Evolutionary conservation across 2,329 filamentous ascomycete genomes (phyloP).

Genomic region (Calonectria fujianensis): DNA sequence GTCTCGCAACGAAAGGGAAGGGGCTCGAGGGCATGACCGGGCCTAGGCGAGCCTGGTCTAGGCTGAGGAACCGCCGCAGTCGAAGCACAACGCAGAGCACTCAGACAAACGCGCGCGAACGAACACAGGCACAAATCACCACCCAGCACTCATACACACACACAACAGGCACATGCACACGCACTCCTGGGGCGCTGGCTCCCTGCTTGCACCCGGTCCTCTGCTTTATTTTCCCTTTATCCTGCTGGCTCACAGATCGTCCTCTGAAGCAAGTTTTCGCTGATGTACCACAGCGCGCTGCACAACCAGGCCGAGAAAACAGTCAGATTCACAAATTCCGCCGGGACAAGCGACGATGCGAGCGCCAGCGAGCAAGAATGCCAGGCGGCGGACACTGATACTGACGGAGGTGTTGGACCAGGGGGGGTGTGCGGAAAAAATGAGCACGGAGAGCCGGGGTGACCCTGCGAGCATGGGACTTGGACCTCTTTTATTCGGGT

Average conservation of each 20-base stretch:
- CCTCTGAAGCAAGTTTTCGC: not conserved
- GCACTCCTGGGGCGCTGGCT: not conserved
- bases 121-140: constrained; percentile 14
- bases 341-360: constrained; percentile 1
- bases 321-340: constrained; percentile 15
- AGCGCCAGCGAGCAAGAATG: constrained; percentile 34
- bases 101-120: constrained; percentile 37
- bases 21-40: constrained; percentile 47
- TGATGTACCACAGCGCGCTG: constrained; percentile 9
- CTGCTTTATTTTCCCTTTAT: not conserved
- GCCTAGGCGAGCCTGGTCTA: constrained; percentile 41
- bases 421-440: constrained; percentile 32
- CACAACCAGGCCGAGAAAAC: constrained; percentile 16
- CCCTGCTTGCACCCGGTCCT: not conserved
- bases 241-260: not conserved
- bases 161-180: not conserved
- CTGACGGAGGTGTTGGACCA: constrained; percentile 35
- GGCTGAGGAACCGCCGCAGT: constrained; percentile 42
- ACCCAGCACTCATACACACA: not conserved
- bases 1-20: constrained; percentile 44
- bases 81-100: constrained; percentile 26
- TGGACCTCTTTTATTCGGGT: constrained; percentile 37
- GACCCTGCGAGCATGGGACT: constrained; percentile 36
- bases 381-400: constrained; percentile 40
- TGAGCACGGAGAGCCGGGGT: constrained; percentile 30